Conservation (phyloP, 2,329 filamentous ascomycete genomes). For the Colletotrichum sp. region DNA sequence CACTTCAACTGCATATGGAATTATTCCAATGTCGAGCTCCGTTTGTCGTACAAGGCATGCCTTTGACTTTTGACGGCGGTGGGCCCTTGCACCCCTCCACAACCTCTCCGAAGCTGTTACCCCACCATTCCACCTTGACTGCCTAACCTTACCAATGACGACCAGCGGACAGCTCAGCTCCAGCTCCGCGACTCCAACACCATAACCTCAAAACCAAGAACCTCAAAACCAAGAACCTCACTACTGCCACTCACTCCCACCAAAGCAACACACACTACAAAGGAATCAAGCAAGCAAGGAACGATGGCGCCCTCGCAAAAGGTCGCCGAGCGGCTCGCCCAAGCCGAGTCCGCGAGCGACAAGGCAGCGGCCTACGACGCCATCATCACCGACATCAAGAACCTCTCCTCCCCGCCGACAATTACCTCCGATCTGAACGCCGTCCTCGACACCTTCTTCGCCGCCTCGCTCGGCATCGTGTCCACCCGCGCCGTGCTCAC, state of each 20-base stretch:
- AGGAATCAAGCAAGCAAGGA: neutral
- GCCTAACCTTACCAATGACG: constrained; percentile 13
- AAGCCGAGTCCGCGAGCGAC: constrained; percentile 41
- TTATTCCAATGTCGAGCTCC: neutral
- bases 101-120: constrained; percentile 3
- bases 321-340: constrained; percentile 47
- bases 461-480: constrained; percentile 76
- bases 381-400: constrained; percentile 48
- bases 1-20: neutral
- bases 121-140: constrained; percentile 25
- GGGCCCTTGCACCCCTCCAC: constrained; percentile 4
- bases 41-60: neutral
- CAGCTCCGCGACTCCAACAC: neutral
- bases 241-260: neutral
- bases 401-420: constrained; percentile 41
- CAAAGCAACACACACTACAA: neutral
- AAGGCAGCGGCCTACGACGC: constrained; percentile 50
- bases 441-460: constrained; percentile 70
- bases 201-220: neutral
- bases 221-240: neutral
- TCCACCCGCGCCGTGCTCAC: constrained; percentile 73
- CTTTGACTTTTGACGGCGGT: neutral
- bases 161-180: constrained; percentile 10
- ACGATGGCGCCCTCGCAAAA: constrained; percentile 43
- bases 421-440: constrained; percentile 64